Evolutionary conservation across 2,329 filamentous ascomycete species (phyloP).

Genomic region (Cladorrhinum sp.): DNA sequence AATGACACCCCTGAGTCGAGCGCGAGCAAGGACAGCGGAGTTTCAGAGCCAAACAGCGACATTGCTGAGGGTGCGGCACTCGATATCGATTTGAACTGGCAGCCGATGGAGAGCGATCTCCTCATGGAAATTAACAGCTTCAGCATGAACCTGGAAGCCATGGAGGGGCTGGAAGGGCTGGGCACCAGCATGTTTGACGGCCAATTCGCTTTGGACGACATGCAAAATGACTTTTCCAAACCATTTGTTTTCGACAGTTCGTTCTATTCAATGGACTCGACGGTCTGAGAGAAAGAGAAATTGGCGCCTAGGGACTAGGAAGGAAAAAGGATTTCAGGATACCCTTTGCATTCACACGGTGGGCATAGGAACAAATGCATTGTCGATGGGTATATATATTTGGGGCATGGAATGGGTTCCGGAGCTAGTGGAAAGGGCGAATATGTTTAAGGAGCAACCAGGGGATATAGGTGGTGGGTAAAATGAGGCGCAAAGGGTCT

Average conservation of each 20-base stretch:
- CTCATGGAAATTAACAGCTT: conserved; percentile 43
- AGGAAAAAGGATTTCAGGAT: neutral
- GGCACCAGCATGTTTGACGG: conserved; percentile 28
- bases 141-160: conserved; percentile 33
- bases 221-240: conserved; percentile 49
- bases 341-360: neutral
- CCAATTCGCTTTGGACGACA: conserved; percentile 47
- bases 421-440: neutral
- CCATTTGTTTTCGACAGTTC: conserved; percentile 51
- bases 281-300: neutral
- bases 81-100: conserved; percentile 54
- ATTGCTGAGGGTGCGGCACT: conserved; percentile 54
- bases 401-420: neutral
- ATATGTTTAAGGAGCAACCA: neutral
- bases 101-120: conserved; percentile 46
- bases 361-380: neutral
- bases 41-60: conserved; percentile 61
- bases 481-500: neutral
- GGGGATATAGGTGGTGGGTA: neutral
- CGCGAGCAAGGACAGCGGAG: conserved; percentile 53
- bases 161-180: conserved; percentile 27
- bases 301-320: neutral
- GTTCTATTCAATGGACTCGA: conserved; percentile 39
- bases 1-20: conserved; percentile 62
- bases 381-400: neutral